These are phyloP conservation scores for Podila epicladia DNA, from an alignment of 192 early-diverging fungal genomes.

Conservation along the genomic window DNA sequence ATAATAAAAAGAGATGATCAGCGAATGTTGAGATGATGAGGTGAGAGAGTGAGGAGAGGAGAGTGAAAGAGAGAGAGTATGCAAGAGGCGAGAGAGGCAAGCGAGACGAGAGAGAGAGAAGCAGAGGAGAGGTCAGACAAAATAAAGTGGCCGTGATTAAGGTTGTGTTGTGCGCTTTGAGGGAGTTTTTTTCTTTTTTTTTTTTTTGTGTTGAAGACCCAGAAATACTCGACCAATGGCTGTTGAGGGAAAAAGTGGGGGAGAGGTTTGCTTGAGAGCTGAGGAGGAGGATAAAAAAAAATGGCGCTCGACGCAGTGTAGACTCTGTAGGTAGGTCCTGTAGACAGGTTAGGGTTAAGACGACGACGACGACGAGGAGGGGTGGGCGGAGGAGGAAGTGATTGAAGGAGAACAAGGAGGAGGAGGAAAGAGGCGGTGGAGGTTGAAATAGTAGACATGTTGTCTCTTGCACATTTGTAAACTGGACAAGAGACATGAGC, in stretches of 20 bases:
- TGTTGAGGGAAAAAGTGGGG: no score
- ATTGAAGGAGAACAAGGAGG: not conserved
- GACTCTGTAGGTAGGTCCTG: not conserved
- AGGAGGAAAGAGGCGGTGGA: not conserved
- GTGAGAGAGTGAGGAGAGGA: not conserved
- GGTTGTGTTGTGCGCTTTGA: not conserved
- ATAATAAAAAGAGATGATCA: no score
- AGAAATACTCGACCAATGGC: not conserved
- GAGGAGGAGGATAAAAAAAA: no score
- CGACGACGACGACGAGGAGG: not conserved
- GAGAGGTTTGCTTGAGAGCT: not conserved
- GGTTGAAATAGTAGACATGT: not conserved
- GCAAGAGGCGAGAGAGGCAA: not conserved
- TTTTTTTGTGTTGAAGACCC: not conserved
- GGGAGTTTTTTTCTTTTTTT: not conserved
- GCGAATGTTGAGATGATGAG: no score
- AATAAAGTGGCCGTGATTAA: not conserved
- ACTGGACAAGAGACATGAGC: not conserved
- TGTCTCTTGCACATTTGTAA: no score
- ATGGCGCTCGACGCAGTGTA: not conserved
- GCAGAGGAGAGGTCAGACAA: not conserved
- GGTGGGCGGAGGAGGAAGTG: not conserved
- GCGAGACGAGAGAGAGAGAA: not conserved
- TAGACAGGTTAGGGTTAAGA: not conserved
- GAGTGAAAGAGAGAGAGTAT: not conserved